Conservation (phyloP, 306 rosid species). For the Cyclanthera cordifolia region DNA sequence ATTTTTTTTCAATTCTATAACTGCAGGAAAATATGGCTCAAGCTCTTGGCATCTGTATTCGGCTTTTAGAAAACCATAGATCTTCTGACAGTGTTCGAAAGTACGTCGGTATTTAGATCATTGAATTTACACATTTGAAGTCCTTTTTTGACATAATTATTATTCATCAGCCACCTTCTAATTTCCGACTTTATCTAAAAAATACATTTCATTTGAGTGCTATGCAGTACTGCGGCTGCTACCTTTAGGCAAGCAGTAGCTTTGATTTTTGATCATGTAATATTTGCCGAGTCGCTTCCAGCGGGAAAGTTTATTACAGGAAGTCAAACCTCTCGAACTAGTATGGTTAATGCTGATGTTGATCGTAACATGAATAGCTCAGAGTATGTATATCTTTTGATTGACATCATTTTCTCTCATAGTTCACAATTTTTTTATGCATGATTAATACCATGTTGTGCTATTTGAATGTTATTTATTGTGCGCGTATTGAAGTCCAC, state of each 20-base stretch:
- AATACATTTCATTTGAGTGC: constrained; percentile 25
- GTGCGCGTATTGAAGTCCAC: not conserved
- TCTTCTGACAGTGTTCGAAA: constrained; percentile 87
- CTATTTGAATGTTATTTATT: not conserved
- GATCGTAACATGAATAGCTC: constrained; percentile 57
- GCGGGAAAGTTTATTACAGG: constrained; percentile 64
- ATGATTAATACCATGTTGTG: not conserved
- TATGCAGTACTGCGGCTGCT: constrained; percentile 94
- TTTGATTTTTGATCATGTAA: constrained; percentile 71
- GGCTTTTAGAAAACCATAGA: constrained; percentile 76
- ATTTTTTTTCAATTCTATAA: not conserved
- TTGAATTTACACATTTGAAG: constrained; percentile 13
- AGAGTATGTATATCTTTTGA: constrained; percentile 39
- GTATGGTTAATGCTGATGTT: constrained; percentile 69
- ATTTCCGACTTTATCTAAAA: constrained; percentile 9
- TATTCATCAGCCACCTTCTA: not conserved
- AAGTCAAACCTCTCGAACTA: constrained; percentile 59
- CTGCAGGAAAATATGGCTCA: constrained; percentile 75
- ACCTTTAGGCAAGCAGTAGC: constrained; percentile 98
- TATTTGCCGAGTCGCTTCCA: constrained; percentile 83
- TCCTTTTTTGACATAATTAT: constrained; percentile 3
- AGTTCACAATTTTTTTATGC: constrained; percentile 7
- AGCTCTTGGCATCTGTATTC: constrained; percentile 89
- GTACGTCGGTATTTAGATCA: constrained; percentile 28
- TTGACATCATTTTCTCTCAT: not conserved